phyloP scores from a whole-genome alignment of 306 rosid species.

The Styphnolobium japonicum region DNA sequence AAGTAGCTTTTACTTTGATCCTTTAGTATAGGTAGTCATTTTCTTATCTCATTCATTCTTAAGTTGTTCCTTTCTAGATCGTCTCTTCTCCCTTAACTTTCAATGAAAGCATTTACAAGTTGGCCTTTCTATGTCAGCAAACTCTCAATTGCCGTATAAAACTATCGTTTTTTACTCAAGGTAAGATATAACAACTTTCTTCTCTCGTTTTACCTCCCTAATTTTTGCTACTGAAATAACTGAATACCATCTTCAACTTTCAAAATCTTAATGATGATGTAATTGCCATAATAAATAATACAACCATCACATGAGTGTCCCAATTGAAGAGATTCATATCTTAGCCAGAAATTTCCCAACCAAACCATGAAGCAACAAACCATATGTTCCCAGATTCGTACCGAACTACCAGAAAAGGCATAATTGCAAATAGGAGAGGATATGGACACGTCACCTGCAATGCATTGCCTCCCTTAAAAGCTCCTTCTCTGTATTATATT shows the following conservation, averaged over 20 bases:
- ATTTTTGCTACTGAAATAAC: neutral
- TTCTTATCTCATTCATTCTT: too few species aligned
- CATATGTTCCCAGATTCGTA: neutral
- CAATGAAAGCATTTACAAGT: too few species aligned
- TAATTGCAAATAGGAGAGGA: conserved; percentile 25
- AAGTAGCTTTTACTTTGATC: too few species aligned
- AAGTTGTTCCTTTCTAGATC: too few species aligned
- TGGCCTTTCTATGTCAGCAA: too few species aligned
- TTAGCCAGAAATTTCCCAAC: neutral
- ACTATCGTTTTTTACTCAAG: too few species aligned
- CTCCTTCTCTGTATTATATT: conserved; percentile 2
- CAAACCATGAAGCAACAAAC: conserved; percentile 3
- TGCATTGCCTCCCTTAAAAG: conserved; percentile 46
- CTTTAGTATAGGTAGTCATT: too few species aligned
- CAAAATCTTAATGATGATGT: neutral
- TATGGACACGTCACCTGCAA: conserved; percentile 30
- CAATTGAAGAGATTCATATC: neutral
- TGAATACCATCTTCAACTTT: neutral
- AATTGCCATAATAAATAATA: neutral
- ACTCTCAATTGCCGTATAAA: too few species aligned
- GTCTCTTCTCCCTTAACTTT: too few species aligned
- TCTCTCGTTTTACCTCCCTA: neutral
- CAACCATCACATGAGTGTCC: neutral
- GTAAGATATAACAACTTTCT: too few species aligned
- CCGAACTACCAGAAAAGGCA: conserved; percentile 32